Evolutionary conservation across 352 stramenopile species (phyloP), one percentile per base, ranked within the genome.

Genomic region (Globisporangium irregulare): DNA sequence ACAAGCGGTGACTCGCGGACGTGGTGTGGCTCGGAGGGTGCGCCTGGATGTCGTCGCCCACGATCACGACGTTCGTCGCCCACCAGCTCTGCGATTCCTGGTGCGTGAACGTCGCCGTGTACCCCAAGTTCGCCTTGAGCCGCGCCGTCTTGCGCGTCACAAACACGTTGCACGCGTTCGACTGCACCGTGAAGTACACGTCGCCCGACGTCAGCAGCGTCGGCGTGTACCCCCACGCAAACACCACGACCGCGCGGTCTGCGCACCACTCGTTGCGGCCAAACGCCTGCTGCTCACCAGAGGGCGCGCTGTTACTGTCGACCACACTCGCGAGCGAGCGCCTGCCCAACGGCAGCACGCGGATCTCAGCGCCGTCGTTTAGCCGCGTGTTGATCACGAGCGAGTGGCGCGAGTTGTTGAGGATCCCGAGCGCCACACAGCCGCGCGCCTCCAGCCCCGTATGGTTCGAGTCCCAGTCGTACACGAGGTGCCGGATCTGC

Each of bases 401-500:
- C 10, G 84, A 80, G 27, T 95, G 82, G 1, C 85, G 76, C 60
- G 84, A 94, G 66, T 93, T 94, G 69, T 94, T 94, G 38, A 93
- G 66, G 62, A 95, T 70, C 0, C 78, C 88, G 22, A 95, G 71
- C 8, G 74, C 87, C 8, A 95, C 81, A 62, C 87, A 95, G 7
- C 82, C 86, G 51, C 87, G 84, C 8, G 87, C 87, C 46, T 90
- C 87, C 0, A 95, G 71, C 0, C 87, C 87, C 2, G 82, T 93
- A 66, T 95, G 88, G 69, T 95, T 94, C 46, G 84, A 86, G 61
- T 95, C 86, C 86, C 87, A 94, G 62, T 94, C 86, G 64, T 87
- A 95, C 4, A 94, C 86, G 9, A 95, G 71, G 55, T 95, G 88
- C 12, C 84, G 77, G 34, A 93, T 67, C 58, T 92, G 80, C 20